Percentiles rank a stretch among this genome's conserved stretches.
phyloP scores from a whole-genome alignment of 352 stramenopile genomes.

The Aphanomyces cochlioides region DNA sequence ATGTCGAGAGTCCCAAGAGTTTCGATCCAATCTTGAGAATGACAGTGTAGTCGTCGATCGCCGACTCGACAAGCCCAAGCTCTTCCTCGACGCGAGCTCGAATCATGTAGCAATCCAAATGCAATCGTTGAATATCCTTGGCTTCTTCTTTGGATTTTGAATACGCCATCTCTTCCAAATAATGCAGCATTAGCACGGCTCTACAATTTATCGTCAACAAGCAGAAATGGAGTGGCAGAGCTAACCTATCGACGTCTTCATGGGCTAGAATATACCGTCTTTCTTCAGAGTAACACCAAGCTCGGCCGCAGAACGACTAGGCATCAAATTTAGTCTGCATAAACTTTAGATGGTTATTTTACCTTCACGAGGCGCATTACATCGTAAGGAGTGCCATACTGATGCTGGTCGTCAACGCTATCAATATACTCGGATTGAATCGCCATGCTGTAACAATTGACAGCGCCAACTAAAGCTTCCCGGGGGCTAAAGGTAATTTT shows the following conservation, averaged over 20 bases:
- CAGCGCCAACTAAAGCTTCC: constrained; percentile 15
- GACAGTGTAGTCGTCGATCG: constrained; percentile 10
- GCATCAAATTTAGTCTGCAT: no score
- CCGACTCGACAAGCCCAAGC: neutral
- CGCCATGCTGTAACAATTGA: constrained; percentile 28
- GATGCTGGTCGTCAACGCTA: neutral
- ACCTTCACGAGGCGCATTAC: constrained; percentile 21
- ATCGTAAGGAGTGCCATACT: constrained; percentile 19
- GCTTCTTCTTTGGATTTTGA: neutral
- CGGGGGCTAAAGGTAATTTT: neutral
- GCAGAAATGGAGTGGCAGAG: neutral
- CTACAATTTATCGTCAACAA: no score
- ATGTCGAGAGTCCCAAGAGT: constrained; percentile 9
- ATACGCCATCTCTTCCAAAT: neutral
- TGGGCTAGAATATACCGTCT: neutral
- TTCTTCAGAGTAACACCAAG: constrained; percentile 27
- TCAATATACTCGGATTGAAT: constrained; percentile 26
- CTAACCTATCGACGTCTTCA: constrained; percentile 21
- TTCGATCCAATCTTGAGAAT: constrained; percentile 23
- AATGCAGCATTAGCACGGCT: no score
- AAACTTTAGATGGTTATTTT: neutral
- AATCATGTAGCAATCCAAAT: constrained; percentile 25
- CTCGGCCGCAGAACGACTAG: constrained; percentile 16
- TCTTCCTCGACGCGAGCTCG: constrained; percentile 13
- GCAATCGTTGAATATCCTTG: constrained; percentile 10